Evolutionary conservation across 2,329 filamentous ascomycete species (phyloP), one percentile per base, ranked within the genome.

Genomic region (Leptographium radiaticola): DNA sequence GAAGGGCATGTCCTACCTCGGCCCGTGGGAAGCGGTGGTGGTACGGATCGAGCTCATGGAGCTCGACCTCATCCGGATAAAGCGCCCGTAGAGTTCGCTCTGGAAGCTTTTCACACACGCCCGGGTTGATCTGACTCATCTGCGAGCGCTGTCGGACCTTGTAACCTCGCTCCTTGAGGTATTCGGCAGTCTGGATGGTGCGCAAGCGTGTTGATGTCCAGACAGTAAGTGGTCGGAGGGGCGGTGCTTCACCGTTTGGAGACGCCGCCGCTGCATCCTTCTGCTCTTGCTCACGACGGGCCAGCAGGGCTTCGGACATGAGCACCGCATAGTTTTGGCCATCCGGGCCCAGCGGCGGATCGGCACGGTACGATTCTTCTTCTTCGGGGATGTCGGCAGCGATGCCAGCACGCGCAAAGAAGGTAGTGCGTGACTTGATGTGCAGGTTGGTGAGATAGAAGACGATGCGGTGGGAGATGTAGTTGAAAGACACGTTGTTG

Each of bases 371-470:
- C 11, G 86, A 89, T 61, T 95, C 89, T 58, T 93, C 87, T 58
- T 93, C 87, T n/a, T 80, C 77, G 0, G 91, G 88, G 8, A 87
- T 86, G 42, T 93, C 91, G 48, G 90, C 77, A 0, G 91, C 89
- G 6, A 87, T 86, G 40, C 93, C 93, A 51, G 91, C 84, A 58
- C 91, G 81, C 49, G 84, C 90, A 67, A 97, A 97, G 69, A 94
- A 97, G 8, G 89, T 97, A 58, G 88, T 88, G 54, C 91, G 82
- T 49, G 86, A 86, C 68, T 98, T 97, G 74, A 96, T 96, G 68
- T 98, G 93, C 30, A 97, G 75, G 64, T 98, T 98, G 64, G 95
- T 87, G 48, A 98, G 81, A 68, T 97, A 98, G 70, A 98, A 98
- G 53, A 98, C 91, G 60, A 98, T 98, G 57, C 93, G 83, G 67